Evolutionary conservation across 2,329 filamentous ascomycete species (phyloP), one percentile per base, ranked within the genome.

Genomic region (Scytalidium sp.): DNA sequence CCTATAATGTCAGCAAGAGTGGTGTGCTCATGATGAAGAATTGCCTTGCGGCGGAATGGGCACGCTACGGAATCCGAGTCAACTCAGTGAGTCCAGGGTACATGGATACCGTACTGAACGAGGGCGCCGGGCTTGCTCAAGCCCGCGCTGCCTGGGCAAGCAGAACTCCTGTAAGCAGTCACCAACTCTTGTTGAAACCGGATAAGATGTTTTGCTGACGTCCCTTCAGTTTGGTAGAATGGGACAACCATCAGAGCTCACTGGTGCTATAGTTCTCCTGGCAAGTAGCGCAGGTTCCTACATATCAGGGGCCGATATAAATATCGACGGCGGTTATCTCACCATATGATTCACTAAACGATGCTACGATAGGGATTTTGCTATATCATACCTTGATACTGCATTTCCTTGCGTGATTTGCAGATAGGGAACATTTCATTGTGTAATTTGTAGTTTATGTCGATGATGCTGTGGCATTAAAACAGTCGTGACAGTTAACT

Each of bases 21-120:
- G 85, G 80, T 0, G 66, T 91, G 1, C 58, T 87, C 23, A 78
- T 80, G 45, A 64, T 90, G 56, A 83, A 81, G 45, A 80, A 76
- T 55, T 83, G 75, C 29, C 67, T 91, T 15, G 87, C 87, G 0
- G 85, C 83, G 0, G 88, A 92, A 66, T 91, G 87, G 87, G 84
- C 83, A 1, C 68, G 72, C 1, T 77, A 85, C 62, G 87, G 88
- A 0, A 88, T 92, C 52, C 69, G 84, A 2, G 83, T 87, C 4
- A 91, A 92, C 58, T 80, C 75, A 17, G 75, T 92, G 41, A 83
- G 77, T 36, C 88, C 88, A 0, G 87, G 87, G 1, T 91, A 91
- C 58, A 89, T 90, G 82, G 86, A 65, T 42, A 64, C 62, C 3
- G 59, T 64, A 41, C 43, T 91, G 43, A 91, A 90, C 60, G 83